phyloP scores from a whole-genome alignment of 257 asterid genomes.

The Forsythia suspensa region DNA sequence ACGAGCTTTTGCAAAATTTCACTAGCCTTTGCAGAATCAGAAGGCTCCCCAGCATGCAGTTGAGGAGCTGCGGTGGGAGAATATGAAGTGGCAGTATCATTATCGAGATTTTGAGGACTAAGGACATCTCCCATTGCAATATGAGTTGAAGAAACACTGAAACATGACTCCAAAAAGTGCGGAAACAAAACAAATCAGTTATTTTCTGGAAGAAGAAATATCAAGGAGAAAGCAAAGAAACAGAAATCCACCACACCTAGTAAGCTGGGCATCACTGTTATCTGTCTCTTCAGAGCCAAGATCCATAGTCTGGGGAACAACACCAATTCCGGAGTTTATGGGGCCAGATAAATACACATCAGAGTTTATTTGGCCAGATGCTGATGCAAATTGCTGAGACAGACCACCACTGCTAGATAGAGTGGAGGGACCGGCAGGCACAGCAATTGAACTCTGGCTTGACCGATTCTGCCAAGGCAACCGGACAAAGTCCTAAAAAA shows the following conservation, averaged over 20 bases:
- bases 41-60: slow-evolving; percentile 51
- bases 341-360: slow-evolving; percentile 57
- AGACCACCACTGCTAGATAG: slow-evolving; percentile 53
- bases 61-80: slow-evolving; percentile 58
- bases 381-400: slow-evolving; percentile 54
- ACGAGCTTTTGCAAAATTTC: slow-evolving; percentile 10
- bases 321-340: slow-evolving; percentile 52
- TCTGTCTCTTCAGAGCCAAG: slow-evolving; percentile 61
- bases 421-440: slow-evolving; percentile 66
- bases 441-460: slow-evolving; percentile 66
- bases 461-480: slow-evolving; percentile 92
- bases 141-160: slow-evolving; percentile 60
- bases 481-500: slow-evolving; percentile 84
- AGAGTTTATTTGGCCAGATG: slow-evolving; percentile 59
- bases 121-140: slow-evolving; percentile 54
- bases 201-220: not conserved
- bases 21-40: slow-evolving; percentile 61
- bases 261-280: slow-evolving; percentile 50
- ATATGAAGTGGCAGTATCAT: slow-evolving; percentile 47
- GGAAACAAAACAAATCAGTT: slow-evolving; percentile 5
- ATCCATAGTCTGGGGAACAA: slow-evolving; percentile 60
- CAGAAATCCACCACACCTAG: slow-evolving; percentile 44
- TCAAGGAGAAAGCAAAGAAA: not conserved
- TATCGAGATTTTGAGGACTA: slow-evolving; percentile 50
- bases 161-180: slow-evolving; percentile 16